These are phyloP conservation scores for Gillenia trifoliata DNA, from an alignment of 306 rosid species.

Conservation along the genomic window DNA sequence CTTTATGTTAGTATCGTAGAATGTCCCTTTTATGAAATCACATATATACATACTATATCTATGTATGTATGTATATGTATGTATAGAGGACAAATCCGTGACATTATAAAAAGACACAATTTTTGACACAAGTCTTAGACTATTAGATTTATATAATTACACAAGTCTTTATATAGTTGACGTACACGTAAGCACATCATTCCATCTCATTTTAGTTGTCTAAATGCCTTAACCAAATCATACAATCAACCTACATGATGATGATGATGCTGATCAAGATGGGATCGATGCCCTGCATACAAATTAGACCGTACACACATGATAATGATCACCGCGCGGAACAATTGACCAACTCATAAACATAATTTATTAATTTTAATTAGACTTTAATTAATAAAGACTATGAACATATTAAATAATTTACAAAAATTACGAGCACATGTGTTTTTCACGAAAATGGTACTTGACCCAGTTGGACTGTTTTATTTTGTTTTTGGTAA, in stretches of 20 bases:
- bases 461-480: neutral
- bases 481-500: no score
- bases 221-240: neutral
- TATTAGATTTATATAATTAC: no score
- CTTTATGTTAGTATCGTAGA: no score
- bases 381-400: no score
- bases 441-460: neutral
- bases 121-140: no score
- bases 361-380: no score
- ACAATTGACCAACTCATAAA: neutral
- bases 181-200: neutral
- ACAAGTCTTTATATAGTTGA: no score
- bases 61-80: no score
- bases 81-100: no score
- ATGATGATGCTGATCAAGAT: neutral
- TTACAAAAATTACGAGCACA: neutral
- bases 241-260: neutral
- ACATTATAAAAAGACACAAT: no score
- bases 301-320: neutral
- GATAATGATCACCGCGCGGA: neutral
- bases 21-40: no score
- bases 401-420: neutral
- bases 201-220: neutral
- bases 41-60: no score
- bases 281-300: neutral